Evolutionary conservation across 2,329 filamentous ascomycete species (phyloP).

Genomic region (Ophiobolus disseminans): DNA sequence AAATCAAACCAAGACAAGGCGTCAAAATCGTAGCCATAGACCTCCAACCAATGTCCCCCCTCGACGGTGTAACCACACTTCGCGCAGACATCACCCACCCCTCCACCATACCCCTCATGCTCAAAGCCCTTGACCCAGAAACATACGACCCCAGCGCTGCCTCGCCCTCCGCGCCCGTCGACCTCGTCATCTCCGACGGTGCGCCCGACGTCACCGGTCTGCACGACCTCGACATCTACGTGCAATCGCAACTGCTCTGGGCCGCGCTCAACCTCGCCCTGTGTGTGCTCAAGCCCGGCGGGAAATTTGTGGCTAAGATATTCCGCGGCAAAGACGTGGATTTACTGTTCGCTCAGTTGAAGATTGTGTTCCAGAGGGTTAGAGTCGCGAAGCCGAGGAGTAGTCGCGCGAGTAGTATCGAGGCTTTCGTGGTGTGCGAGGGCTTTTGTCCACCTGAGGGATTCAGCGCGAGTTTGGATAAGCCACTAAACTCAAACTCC

Average conservation of each 20-base stretch:
- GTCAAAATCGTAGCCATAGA: conserved; percentile 97
- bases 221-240: conserved; percentile 97
- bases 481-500: conserved; percentile 74
- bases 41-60: conserved; percentile 90
- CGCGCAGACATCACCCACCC: conserved; percentile 98
- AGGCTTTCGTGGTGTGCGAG: conserved; percentile 95
- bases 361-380: conserved; percentile 86
- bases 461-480: conserved; percentile 77
- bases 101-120: conserved; percentile 86
- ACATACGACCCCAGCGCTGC: conserved; percentile 50
- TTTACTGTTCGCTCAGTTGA: conserved; percentile 89
- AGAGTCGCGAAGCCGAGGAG: conserved; percentile 92
- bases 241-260: conserved; percentile 94
- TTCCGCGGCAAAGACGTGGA: conserved; percentile 97
- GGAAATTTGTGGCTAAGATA: conserved; percentile 97
- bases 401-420: conserved; percentile 93
- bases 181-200: conserved; percentile 93
- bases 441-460: conserved; percentile 82
- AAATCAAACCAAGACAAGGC: conserved; percentile 63
- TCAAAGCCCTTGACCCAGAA: conserved; percentile 81
- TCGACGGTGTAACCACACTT: conserved; percentile 90
- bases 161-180: conserved; percentile 75
- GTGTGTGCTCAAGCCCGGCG: conserved; percentile 89
- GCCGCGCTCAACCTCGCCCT: conserved; percentile 92
- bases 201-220: conserved; percentile 96